Conservation (phyloP, 345 rosid genomes). For the Eucalyptus lansdowneana region DNA sequence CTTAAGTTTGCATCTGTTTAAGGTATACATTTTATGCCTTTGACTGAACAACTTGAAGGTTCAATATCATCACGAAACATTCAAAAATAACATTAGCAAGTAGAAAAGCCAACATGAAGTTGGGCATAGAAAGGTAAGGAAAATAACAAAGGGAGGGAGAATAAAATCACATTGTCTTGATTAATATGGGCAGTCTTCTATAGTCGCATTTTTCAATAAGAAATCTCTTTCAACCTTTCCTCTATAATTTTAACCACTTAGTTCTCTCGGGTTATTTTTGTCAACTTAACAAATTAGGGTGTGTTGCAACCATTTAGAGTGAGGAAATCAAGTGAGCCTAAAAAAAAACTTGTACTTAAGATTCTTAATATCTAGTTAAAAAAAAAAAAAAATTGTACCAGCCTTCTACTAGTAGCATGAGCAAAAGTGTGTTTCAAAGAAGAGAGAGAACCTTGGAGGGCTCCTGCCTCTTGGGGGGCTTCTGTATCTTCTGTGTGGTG, state of each 20-base stretch:
- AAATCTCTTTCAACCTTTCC: neutral
- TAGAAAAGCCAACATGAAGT: neutral
- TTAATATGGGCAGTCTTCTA: neutral
- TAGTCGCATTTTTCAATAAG: neutral
- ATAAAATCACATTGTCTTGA: neutral
- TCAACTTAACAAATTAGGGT: neutral
- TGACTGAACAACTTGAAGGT: neutral
- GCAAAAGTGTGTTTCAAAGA: neutral
- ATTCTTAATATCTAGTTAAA: neutral
- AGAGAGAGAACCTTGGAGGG: constrained; percentile 59
- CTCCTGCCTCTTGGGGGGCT: constrained; percentile 71
- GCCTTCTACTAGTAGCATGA: neutral
- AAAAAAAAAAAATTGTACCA: neutral
- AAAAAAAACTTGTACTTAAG: neutral
- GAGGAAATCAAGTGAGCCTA: neutral
- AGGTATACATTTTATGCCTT: neutral
- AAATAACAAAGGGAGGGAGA: neutral
- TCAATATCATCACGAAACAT: neutral
- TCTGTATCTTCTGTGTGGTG: constrained; percentile 40
- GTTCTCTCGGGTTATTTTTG: neutral
- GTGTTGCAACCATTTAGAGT: neutral
- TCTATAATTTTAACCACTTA: neutral
- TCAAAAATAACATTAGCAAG: neutral
- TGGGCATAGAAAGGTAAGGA: neutral
- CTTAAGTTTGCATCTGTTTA: neutral